phyloP scores from a whole-genome alignment of 106 monocot species.

The Phalaenopsis equestris region DNA sequence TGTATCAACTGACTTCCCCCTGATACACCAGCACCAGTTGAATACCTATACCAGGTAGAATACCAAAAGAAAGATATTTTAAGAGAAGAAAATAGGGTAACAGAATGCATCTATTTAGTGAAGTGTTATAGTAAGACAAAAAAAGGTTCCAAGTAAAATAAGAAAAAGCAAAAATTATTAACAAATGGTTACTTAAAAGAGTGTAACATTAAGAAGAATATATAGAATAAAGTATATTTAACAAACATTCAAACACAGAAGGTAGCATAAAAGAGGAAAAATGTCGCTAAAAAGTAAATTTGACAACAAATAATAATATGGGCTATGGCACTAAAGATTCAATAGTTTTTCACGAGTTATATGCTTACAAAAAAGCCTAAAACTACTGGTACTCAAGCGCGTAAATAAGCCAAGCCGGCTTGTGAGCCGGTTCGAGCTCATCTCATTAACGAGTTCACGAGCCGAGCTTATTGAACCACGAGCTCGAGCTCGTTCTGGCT shows the following conservation, averaged over 20 bases:
- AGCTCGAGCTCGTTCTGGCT: too few relatives aligned
- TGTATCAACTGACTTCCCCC: slow-evolving; percentile 86
- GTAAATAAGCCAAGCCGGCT: too few relatives aligned
- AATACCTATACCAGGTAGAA: slow-evolving; percentile 55
- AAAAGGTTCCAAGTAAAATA: not conserved
- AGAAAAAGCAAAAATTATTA: not conserved
- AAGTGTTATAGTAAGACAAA: not conserved
- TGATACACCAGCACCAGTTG: slow-evolving; percentile 86
- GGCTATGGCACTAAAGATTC: not conserved
- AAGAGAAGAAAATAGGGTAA: not conserved
- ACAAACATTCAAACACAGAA: not conserved
- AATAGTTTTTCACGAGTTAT: not conserved
- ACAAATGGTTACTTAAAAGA: not conserved
- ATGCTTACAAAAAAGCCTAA: too few relatives aligned
- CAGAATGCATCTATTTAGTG: not conserved
- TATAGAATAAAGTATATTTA: not conserved
- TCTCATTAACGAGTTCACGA: too few relatives aligned
- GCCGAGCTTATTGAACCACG: too few relatives aligned
- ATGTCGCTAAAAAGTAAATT: not conserved
- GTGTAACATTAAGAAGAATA: not conserved
- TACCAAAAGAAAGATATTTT: not conserved
- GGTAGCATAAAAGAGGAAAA: not conserved
- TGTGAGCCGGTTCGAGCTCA: too few relatives aligned
- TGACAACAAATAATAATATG: not conserved
- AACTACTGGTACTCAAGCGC: too few relatives aligned